Conservation (phyloP, 495 filamentous ascomycete species). For the Stereocaulon alpinum region DNA sequence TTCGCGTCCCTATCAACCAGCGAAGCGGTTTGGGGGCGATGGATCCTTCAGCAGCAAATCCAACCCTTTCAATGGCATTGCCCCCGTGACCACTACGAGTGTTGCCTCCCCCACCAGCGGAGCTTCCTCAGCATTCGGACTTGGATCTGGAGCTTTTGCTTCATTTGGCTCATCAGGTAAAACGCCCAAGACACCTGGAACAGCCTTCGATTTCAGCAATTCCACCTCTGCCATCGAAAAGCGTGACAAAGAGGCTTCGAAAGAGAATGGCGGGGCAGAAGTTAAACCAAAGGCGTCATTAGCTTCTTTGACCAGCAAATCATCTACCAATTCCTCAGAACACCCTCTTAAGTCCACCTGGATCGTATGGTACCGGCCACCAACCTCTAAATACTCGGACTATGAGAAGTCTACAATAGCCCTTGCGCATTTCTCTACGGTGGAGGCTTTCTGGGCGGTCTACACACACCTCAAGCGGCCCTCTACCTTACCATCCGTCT, state of each 20-base stretch:
- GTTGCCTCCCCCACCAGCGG: conserved; percentile 79
- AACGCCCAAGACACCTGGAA: conserved; percentile 79
- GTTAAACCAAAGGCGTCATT: conserved; percentile 36
- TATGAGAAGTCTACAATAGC: conserved; percentile 94
- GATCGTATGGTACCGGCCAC: conserved; percentile 95
- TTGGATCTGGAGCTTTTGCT: conserved; percentile 92
- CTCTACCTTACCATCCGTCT: conserved; percentile 77
- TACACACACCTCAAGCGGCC: conserved; percentile 88
- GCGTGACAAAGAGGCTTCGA: conserved; percentile 45
- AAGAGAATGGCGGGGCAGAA: conserved; percentile 38
- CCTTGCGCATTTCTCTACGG: conserved; percentile 69
- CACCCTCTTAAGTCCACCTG: conserved; percentile 75
- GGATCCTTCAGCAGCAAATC: conserved; percentile 66
- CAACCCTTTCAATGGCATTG: conserved; percentile 78
- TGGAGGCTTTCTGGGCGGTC: conserved; percentile 86
- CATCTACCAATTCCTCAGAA: conserved; percentile 33
- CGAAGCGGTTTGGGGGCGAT: conserved; percentile 69
- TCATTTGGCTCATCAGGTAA: conserved; percentile 79
- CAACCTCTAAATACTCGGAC: conserved; percentile 92
- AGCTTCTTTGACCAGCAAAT: conserved; percentile 29
- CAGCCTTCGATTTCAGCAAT: conserved; percentile 59
- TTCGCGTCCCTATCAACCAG: conserved; percentile 50
- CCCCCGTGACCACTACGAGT: conserved; percentile 53
- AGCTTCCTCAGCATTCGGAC: conserved; percentile 84
- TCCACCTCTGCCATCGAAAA: conserved; percentile 56